Conservation (phyloP, 352 stramenopile species). For the Phytophthora multivora region DNA sequence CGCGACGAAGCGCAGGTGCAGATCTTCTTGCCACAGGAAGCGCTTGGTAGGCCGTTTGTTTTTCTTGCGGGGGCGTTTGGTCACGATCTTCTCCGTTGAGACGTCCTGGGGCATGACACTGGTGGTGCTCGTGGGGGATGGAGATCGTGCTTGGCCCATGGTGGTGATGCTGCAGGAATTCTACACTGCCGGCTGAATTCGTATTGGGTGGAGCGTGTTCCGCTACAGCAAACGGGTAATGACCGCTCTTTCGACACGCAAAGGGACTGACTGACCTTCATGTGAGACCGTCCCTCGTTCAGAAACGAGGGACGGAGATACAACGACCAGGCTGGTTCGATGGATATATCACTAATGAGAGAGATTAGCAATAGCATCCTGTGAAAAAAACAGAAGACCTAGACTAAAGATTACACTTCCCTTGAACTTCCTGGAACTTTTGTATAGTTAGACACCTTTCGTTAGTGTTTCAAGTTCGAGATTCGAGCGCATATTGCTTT, state of each 20-base stretch:
- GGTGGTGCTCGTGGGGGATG: slow-evolving; percentile 7
- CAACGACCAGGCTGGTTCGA: too few relatives aligned
- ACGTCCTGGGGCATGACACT: not conserved
- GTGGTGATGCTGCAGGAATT: slow-evolving; percentile 9
- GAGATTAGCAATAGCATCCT: too few relatives aligned
- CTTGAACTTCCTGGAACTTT: too few relatives aligned
- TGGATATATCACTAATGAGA: not conserved
- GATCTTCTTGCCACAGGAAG: slow-evolving; percentile 82
- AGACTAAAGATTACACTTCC: too few relatives aligned
- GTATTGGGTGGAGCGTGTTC: slow-evolving; percentile 17
- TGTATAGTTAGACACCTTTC: too few relatives aligned
- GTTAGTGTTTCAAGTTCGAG: not conserved
- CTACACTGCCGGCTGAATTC: slow-evolving; percentile 3
- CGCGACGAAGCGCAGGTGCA: slow-evolving; percentile 80
- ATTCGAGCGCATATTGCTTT: slow-evolving; percentile 26
- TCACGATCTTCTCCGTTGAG: not conserved
- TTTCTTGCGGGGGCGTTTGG: slow-evolving; percentile 60
- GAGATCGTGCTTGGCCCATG: slow-evolving; percentile 12
- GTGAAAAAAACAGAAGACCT: too few relatives aligned
- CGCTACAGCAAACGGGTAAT: not conserved
- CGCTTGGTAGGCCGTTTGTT: slow-evolving; percentile 77
- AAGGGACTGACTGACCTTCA: slow-evolving; percentile 4
- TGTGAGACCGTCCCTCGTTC: not conserved
- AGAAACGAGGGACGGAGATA: too few relatives aligned
- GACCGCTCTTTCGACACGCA: slow-evolving; percentile 8